phyloP scores from a whole-genome alignment of 257 asterid species.

The Galeopsis tetrahit region DNA sequence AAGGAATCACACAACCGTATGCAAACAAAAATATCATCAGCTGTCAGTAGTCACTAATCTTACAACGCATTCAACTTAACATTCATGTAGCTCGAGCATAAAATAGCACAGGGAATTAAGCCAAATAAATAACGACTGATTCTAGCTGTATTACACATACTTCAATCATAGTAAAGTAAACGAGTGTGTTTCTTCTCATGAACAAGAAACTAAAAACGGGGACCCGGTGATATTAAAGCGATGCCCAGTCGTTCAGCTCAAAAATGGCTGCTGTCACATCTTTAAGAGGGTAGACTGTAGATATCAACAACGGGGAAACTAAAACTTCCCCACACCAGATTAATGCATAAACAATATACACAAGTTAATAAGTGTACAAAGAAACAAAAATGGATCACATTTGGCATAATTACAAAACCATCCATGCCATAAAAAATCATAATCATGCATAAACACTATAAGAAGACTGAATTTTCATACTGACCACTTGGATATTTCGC shows the following conservation, averaged over 20 bases:
- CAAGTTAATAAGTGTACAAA: constrained; percentile 14
- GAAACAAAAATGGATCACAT: constrained; percentile 11
- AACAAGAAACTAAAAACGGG: background rate
- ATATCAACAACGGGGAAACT: constrained; percentile 13
- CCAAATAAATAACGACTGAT: background rate
- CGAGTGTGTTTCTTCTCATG: background rate
- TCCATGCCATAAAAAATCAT: constrained; percentile 15
- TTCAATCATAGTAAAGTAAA: background rate
- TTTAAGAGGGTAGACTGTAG: background rate
- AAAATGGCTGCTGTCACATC: background rate
- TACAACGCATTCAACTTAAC: background rate
- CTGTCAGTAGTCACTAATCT: background rate
- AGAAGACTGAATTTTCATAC: constrained; percentile 18
- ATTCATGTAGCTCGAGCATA: background rate
- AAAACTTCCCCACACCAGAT: constrained; percentile 4
- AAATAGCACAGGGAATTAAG: no score
- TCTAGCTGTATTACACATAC: background rate
- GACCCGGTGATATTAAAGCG: no score
- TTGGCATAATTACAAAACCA: constrained; percentile 26
- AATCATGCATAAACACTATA: constrained; percentile 29
- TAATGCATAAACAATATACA: constrained; percentile 20
- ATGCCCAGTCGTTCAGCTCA: background rate
- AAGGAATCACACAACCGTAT: background rate
- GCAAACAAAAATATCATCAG: background rate
- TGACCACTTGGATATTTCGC: constrained; percentile 6